These are phyloP conservation scores for Penicillium alfredii DNA, from an alignment of 495 filamentous ascomycete genomes.

Conservation along the genomic window DNA sequence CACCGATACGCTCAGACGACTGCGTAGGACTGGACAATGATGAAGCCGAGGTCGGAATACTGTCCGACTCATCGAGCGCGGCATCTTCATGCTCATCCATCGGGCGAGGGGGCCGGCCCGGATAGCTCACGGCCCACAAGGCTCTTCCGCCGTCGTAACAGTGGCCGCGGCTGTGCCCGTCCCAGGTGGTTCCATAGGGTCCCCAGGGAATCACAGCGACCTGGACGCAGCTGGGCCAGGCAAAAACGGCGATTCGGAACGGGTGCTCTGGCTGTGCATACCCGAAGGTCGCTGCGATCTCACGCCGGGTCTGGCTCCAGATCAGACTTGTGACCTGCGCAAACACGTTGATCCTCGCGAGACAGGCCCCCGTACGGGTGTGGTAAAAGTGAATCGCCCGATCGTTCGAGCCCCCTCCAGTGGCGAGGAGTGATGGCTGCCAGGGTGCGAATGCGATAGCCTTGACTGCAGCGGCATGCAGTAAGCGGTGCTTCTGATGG, in stretches of 20 bases:
- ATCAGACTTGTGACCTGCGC: slow-evolving; percentile 91
- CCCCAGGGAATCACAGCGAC: slow-evolving; percentile 87
- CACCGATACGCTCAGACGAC: background rate
- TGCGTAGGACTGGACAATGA: background rate
- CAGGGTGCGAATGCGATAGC: slow-evolving; percentile 97
- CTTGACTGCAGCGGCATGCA: slow-evolving; percentile 86
- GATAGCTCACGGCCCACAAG: slow-evolving; percentile 45
- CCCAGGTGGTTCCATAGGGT: slow-evolving; percentile 72
- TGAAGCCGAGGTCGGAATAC: slow-evolving; percentile 2
- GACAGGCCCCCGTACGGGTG: slow-evolving; percentile 71
- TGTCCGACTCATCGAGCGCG: slow-evolving; percentile 7
- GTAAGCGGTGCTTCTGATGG: slow-evolving; percentile 64
- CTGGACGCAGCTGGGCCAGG: slow-evolving; percentile 89
- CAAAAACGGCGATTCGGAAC: slow-evolving; percentile 87
- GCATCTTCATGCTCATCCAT: slow-evolving; percentile 11
- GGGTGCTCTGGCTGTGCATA: slow-evolving; percentile 93
- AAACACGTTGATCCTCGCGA: slow-evolving; percentile 86
- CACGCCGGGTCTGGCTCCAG: slow-evolving; percentile 79
- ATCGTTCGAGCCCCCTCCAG: slow-evolving; percentile 90
- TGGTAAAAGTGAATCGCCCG: slow-evolving; percentile 96
- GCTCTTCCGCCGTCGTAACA: slow-evolving; percentile 35
- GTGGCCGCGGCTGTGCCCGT: slow-evolving; percentile 37
- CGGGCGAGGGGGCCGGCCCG: slow-evolving; percentile 30
- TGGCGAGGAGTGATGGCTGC: slow-evolving; percentile 81
- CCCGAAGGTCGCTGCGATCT: slow-evolving; percentile 91